Evolutionary conservation across 2,329 filamentous ascomycete genomes (phyloP).

Genomic region (Diatrype stigma): DNA sequence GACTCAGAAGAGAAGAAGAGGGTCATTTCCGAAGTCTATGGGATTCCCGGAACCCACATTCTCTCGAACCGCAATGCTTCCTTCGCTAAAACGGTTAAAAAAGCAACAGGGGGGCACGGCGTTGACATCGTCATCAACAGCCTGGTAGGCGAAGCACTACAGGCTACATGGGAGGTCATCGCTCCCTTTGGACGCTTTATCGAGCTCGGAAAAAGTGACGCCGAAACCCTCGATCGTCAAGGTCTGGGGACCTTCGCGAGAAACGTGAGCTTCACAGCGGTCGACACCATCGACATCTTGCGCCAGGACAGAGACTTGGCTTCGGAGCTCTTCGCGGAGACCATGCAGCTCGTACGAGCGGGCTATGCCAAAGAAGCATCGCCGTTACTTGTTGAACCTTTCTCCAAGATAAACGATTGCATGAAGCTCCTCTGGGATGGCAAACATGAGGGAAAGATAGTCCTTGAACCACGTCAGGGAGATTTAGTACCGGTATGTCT

Average conservation of each 20-base stretch:
- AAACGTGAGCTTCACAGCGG: slow-evolving; percentile 42
- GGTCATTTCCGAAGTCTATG: slow-evolving; percentile 22
- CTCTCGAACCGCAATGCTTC: slow-evolving; percentile 23
- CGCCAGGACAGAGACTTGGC: slow-evolving; percentile 23
- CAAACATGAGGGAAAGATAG: neutral
- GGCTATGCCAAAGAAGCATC: slow-evolving; percentile 26
- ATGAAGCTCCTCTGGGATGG: neutral
- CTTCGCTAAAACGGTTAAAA: slow-evolving; percentile 19
- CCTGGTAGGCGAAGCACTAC: slow-evolving; percentile 22
- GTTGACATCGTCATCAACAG: slow-evolving; percentile 25
- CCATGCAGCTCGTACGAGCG: slow-evolving; percentile 24
- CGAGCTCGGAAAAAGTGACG: slow-evolving; percentile 22
- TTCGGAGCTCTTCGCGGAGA: slow-evolving; percentile 20
- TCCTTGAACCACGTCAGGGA: neutral
- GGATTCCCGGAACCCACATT: slow-evolving; percentile 20
- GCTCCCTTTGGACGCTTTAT: slow-evolving; percentile 27
- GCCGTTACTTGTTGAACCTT: slow-evolving; percentile 29
- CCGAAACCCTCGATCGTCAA: slow-evolving; percentile 29
- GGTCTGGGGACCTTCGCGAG: slow-evolving; percentile 46
- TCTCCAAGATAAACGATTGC: slow-evolving; percentile 11
- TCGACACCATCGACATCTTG: slow-evolving; percentile 41
- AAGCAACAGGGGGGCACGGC: slow-evolving; percentile 17
- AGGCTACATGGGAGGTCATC: slow-evolving; percentile 26
- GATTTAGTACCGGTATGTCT: neutral
- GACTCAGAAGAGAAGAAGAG: slow-evolving; percentile 23